Conservation (phyloP, 257 asterid genomes). For the Thymus quinquecostatus region DNA sequence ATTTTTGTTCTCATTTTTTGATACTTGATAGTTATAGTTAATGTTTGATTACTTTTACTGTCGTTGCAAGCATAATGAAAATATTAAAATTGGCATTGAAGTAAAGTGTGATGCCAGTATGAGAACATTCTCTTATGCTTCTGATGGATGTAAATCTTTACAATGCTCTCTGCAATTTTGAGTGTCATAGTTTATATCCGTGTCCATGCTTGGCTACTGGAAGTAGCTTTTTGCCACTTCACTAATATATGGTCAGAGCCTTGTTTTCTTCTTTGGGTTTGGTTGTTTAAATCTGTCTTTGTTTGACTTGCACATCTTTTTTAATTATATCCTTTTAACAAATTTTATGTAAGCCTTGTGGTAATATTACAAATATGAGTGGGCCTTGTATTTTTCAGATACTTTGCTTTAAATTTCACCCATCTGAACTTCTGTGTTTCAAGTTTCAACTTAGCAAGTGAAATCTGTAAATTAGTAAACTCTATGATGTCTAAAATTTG, state of each 20-base stretch:
- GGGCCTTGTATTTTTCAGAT: not conserved
- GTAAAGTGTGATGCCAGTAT: not conserved
- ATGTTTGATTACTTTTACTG: not conserved
- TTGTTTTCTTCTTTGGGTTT: not conserved
- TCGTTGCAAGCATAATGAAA: not conserved
- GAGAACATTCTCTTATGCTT: not conserved
- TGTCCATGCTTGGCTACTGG: not conserved
- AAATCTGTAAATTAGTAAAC: not conserved
- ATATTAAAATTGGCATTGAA: not conserved
- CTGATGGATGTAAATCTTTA: not conserved
- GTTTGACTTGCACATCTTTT: not conserved
- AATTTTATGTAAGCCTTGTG: slow-evolving; percentile 9
- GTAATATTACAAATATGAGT: not conserved
- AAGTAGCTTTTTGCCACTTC: not conserved
- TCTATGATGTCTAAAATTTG: not conserved
- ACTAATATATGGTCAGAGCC: not conserved
- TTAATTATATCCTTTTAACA: not conserved
- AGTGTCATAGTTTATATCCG: not conserved
- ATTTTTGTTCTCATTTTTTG: slow-evolving; percentile 6
- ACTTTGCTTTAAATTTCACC: not conserved
- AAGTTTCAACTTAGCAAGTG: not conserved
- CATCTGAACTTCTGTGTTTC: slow-evolving; percentile 2
- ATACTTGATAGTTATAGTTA: not conserved
- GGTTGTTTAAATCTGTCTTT: slow-evolving; percentile 1
- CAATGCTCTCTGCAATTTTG: slow-evolving; percentile 6